Evolutionary conservation across 495 filamentous ascomycete genomes (phyloP).

Genomic region (Geopyxis carbonaria): DNA sequence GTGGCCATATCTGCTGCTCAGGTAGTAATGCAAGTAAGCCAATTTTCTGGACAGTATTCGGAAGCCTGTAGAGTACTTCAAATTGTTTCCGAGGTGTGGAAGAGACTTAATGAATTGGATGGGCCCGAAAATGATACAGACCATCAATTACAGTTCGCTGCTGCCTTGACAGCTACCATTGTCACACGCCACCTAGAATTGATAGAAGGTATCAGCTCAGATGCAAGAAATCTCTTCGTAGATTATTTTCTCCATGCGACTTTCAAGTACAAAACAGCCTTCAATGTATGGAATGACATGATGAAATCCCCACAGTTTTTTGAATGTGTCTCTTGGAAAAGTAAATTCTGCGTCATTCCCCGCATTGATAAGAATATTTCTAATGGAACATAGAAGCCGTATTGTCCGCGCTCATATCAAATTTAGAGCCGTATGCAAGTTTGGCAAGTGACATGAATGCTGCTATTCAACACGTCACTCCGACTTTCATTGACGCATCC

Average conservation of each 20-base stretch:
- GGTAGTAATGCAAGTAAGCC: conserved; percentile 4
- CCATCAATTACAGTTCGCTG: too few relatives aligned
- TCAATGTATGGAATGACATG: not conserved
- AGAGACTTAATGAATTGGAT: too few relatives aligned
- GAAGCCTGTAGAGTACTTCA: too few relatives aligned
- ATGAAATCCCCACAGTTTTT: conserved; percentile 6
- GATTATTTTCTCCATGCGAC: too few relatives aligned
- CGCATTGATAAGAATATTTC: not conserved
- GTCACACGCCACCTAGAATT: too few relatives aligned
- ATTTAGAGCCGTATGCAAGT: conserved; percentile 3
- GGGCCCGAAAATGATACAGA: too few relatives aligned
- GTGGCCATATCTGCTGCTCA: conserved; percentile 3
- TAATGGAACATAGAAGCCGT: conserved; percentile 9
- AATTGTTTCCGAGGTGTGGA: too few relatives aligned
- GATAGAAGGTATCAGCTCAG: too few relatives aligned
- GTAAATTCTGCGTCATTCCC: conserved; percentile 5
- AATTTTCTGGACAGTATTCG: too few relatives aligned
- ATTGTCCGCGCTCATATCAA: conserved; percentile 15
- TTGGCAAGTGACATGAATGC: not conserved
- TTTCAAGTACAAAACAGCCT: too few relatives aligned
- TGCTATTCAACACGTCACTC: not conserved
- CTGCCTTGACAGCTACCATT: too few relatives aligned
- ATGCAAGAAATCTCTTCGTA: too few relatives aligned
- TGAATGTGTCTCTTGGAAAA: conserved; percentile 16
- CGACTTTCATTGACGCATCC: conserved; percentile 10